Percentiles rank a stretch among this genome's conserved stretches.
phyloP scores from a whole-genome alignment of 1,284 basidiomycete species.

The Melampsora occidentalis region DNA sequence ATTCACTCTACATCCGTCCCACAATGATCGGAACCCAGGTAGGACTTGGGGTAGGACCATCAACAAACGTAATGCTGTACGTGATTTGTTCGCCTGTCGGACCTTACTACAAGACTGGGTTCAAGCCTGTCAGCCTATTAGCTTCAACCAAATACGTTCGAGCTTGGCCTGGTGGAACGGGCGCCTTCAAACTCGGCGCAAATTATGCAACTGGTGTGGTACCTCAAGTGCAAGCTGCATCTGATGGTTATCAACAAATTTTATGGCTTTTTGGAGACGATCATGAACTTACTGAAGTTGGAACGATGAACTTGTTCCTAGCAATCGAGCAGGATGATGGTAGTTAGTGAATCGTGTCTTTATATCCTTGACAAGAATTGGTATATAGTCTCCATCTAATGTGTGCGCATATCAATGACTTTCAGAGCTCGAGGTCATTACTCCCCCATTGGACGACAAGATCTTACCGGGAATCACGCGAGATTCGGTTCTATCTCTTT shows the following conservation, averaged over 20 bases:
- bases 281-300: conserved; percentile 70
- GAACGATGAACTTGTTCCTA: conserved; percentile 88
- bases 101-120: conserved; percentile 90
- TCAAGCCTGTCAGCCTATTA: conserved; percentile 90
- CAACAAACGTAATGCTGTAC: conserved; percentile 83
- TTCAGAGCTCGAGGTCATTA: conserved; percentile 72
- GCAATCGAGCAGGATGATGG: conserved; percentile 75
- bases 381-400: background rate
- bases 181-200: conserved; percentile 78
- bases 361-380: background rate
- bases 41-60: conserved; percentile 81
- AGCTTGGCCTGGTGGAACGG: conserved; percentile 87
- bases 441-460: conserved; percentile 88
- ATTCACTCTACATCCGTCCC: conserved; percentile 84
- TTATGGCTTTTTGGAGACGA: conserved; percentile 88
- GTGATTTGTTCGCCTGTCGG: conserved; percentile 85
- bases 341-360: conserved; percentile 55
- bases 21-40: conserved; percentile 87
- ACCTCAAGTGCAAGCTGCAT: conserved; percentile 79
- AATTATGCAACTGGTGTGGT: conserved; percentile 87
- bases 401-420: background rate
- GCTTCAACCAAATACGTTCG: conserved; percentile 87
- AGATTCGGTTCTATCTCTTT: conserved; percentile 81
- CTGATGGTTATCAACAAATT: conserved; percentile 86
- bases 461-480: conserved; percentile 95